These are phyloP conservation scores for Leptosphaerulina australis DNA, from an alignment of 2,329 filamentous ascomycete genomes.

Conservation along the genomic window DNA sequence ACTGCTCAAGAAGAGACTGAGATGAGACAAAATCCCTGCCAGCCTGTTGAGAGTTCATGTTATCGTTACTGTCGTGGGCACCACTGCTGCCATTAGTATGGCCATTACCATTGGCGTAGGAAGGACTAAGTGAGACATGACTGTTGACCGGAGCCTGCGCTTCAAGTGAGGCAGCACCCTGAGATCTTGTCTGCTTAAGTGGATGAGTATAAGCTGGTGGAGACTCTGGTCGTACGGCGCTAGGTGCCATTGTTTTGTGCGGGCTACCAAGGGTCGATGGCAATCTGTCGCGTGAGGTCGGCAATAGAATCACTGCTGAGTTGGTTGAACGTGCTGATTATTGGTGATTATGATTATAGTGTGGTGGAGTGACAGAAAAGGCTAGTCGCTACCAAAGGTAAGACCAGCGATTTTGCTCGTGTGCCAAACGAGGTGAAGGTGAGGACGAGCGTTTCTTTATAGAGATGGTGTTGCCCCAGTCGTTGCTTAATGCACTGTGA, in stretches of 20 bases:
- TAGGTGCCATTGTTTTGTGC: constrained; percentile 36
- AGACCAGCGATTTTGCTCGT: neutral
- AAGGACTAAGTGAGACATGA: constrained; percentile 24
- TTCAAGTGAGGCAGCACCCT: constrained; percentile 31
- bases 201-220: constrained; percentile 21
- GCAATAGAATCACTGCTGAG: neutral
- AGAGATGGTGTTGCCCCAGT: constrained; percentile 17
- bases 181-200: constrained; percentile 27
- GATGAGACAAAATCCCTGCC: constrained; percentile 35
- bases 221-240: constrained; percentile 36
- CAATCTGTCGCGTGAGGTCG: no score
- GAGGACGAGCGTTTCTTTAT: constrained; percentile 25
- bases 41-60: constrained; percentile 20
- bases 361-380: neutral
- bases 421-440: constrained; percentile 14
- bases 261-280: neutral
- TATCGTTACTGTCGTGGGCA: constrained; percentile 16
- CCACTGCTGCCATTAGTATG: constrained; percentile 24
- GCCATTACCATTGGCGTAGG: constrained; percentile 22
- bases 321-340: no score
- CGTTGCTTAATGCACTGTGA: constrained; percentile 18
- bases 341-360: neutral
- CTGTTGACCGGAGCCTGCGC: constrained; percentile 28
- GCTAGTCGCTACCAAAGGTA: neutral
- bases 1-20: constrained; percentile 34